Base-by-base conservation (phyloP, 148 eudicot genomes). In the Rhododendron simsii region DNA sequence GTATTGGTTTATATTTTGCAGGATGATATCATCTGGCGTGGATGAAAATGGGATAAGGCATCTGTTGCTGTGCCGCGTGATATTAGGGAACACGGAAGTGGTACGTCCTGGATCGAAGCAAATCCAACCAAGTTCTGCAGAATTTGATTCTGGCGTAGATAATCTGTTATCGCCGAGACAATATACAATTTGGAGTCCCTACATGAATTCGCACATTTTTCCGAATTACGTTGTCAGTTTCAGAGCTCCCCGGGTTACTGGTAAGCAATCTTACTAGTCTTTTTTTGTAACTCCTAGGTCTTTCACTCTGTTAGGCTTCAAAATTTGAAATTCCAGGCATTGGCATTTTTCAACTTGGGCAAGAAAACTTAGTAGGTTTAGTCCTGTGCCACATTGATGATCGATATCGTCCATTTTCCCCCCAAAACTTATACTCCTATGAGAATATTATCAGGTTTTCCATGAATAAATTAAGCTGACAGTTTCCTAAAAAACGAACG, bases 151-250 rank as follows among this genome's bases (percentile, higher is more conserved):
- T 0, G 92, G 92, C 0, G 87, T 92, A 2, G 92, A 92, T 57
- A 63, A 79, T 44, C 44, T 81, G 14, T 33, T 74, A 12, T 78
- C 88, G 11, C 93, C 91, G 18, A 88, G 79, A 41, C 84, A 83
- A 74, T 92, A 90, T 4, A 84, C 89, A 71, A 69, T 90, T 13
- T 92, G 92, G 93, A 89, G 88, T 53, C 78, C 57, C 3, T 88
- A 90, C 37, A 92, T 92, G 92, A 92, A 92, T 50, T 81, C 93
- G 0, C 91, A 90, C 81, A 89, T 92, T 84, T 84, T 89, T 7
- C 91, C 92, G 5, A 88, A 87, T 67, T 92, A 89, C 83, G 84
- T 92, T 2, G 61, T 92, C 21, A 90, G 87, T 59, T 92, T 90
- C 87, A 85, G 74, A n/a, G 69, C 53, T 81, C 63, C 84, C 5